Percentiles rank a stretch among this genome's conserved stretches.
Conservation (phyloP, 2,329 filamentous ascomycete genomes). For the Colletotrichum noveboracense region DNA sequence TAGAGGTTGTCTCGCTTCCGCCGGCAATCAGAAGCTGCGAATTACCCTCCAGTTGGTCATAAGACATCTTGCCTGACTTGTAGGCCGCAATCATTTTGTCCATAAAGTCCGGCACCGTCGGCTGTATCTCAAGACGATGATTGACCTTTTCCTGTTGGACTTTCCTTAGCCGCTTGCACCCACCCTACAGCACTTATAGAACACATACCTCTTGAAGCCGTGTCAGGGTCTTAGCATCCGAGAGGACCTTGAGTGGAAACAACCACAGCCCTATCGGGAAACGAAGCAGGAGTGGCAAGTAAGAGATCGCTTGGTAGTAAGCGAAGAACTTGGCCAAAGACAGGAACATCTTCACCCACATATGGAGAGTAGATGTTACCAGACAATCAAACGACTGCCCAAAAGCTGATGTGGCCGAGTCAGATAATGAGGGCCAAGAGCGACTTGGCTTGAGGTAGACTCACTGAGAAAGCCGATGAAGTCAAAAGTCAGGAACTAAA, state of each 20-base stretch:
- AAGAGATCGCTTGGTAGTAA: background rate
- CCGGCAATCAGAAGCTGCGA: constrained; percentile 28
- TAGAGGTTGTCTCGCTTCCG: constrained; percentile 38
- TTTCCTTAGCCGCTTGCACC: background rate
- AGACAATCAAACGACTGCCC: constrained; percentile 32
- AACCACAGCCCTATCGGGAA: background rate
- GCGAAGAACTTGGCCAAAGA: constrained; percentile 8
- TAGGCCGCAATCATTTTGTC: background rate
- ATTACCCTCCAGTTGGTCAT: constrained; percentile 12
- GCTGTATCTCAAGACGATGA: background rate
- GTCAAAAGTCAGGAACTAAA: constrained; percentile 29
- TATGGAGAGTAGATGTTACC: constrained; percentile 24
- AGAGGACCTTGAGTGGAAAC: background rate
- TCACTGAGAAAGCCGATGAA: constrained; percentile 29
- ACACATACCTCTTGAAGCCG: background rate
- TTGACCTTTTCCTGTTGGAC: background rate
- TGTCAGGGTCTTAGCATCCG: background rate
- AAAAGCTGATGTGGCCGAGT: constrained; percentile 18
- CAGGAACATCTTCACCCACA: constrained; percentile 29
- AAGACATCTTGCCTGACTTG: background rate
- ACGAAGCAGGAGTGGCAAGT: background rate
- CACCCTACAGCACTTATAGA: background rate
- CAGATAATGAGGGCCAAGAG: background rate
- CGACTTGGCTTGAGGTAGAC: background rate
- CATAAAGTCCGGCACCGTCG: background rate